phyloP scores from a whole-genome alignment of 768 basidiomycete species.

The Podaxis sp. region DNA sequence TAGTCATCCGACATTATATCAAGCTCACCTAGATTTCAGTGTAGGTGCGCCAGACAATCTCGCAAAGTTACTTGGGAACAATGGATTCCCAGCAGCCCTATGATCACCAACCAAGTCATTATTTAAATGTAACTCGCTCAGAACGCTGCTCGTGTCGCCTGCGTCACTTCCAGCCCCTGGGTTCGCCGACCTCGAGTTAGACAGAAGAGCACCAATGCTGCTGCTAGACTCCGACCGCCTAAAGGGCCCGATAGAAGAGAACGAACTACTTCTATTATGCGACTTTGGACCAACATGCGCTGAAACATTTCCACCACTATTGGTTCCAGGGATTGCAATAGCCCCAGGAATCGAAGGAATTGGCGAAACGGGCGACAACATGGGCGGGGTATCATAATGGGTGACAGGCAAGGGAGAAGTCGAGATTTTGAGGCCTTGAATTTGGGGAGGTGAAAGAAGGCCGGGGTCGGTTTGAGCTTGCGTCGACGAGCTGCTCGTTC shows the following conservation, averaged over 20 bases:
- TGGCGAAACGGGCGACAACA: slow-evolving; percentile 29
- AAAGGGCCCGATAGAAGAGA: slow-evolving; percentile 34
- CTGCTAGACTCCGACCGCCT: slow-evolving; percentile 33
- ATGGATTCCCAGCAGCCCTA: slow-evolving; percentile 68
- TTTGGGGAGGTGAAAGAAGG: slow-evolving; percentile 37
- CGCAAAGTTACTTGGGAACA: slow-evolving; percentile 83
- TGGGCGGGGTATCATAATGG: slow-evolving; percentile 21
- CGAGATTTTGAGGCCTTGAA: slow-evolving; percentile 59
- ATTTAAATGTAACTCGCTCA: slow-evolving; percentile 6
- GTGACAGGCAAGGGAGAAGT: slow-evolving; percentile 38
- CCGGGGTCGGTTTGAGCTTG: slow-evolving; percentile 20
- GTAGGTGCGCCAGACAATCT: slow-evolving; percentile 66
- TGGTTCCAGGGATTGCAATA: slow-evolving; percentile 9
- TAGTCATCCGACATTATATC: background rate
- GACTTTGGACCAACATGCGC: slow-evolving; percentile 2
- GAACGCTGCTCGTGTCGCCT: slow-evolving; percentile 18
- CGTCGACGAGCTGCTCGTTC: slow-evolving; percentile 2
- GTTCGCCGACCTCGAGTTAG: slow-evolving; percentile 16
- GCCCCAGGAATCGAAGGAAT: slow-evolving; percentile 23
- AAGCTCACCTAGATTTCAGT: slow-evolving; percentile 45
- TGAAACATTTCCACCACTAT: background rate
- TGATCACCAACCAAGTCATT: slow-evolving; percentile 58
- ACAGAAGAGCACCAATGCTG: slow-evolving; percentile 22
- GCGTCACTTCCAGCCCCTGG: slow-evolving; percentile 20
- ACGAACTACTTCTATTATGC: slow-evolving; percentile 13